Evolutionary conservation across 2,329 filamentous ascomycete genomes (phyloP).

Genomic region (Drechslerella dactyloides): DNA sequence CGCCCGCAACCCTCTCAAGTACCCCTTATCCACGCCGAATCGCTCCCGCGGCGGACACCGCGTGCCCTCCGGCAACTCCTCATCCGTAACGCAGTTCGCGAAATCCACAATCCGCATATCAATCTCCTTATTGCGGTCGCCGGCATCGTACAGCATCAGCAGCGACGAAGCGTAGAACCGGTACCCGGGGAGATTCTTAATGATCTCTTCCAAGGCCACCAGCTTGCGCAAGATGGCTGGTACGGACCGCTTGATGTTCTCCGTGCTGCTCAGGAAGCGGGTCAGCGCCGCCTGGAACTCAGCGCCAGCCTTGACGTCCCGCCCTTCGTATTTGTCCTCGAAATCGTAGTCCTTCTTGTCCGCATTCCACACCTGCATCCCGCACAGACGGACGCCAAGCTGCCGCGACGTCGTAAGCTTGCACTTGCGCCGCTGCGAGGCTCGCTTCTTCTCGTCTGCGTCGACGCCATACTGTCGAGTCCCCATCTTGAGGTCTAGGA

Average conservation of each 20-base stretch:
- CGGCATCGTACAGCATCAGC: conserved; percentile 95
- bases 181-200: conserved; percentile 79
- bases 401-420: conserved; percentile 87
- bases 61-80: conserved; percentile 69
- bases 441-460: conserved; percentile 86
- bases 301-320: conserved; percentile 80
- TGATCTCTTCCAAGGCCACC: conserved; percentile 79
- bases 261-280: conserved; percentile 87
- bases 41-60: conserved; percentile 82
- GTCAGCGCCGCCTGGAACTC: conserved; percentile 90
- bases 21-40: conserved; percentile 81
- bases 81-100: conserved; percentile 92
- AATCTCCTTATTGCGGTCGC: conserved; percentile 66
- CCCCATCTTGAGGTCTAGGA: conserved; percentile 98
- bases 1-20: conserved; percentile 80
- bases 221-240: conserved; percentile 86
- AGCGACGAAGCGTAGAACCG: conserved; percentile 95
- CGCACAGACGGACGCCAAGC: conserved; percentile 90
- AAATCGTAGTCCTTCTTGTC: conserved; percentile 86
- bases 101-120: conserved; percentile 98
- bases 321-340: conserved; percentile 96
- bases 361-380: conserved; percentile 94
- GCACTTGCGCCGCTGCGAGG: conserved; percentile 91
- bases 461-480: conserved; percentile 96
- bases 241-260: conserved; percentile 81